A percentile compares a stretch with the other conserved stretches of the same genome.
These are phyloP conservation scores for Boechera retrofracta DNA, from an alignment of 345 rosid species.

Conservation along the genomic window DNA sequence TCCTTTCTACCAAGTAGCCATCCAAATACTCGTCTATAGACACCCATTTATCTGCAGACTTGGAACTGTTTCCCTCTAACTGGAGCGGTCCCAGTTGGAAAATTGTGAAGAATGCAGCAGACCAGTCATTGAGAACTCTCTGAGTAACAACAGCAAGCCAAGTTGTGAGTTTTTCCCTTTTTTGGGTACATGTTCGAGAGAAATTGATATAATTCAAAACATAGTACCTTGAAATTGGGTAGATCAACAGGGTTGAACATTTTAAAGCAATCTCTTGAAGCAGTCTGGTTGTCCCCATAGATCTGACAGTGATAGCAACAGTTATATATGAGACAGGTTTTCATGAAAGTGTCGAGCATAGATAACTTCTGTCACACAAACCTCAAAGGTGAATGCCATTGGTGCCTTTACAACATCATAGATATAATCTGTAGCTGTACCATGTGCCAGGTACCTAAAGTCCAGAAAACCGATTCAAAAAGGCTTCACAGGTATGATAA, in stretches of 20 bases:
- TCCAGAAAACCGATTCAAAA: conserved; percentile 3
- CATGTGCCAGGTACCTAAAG: conserved; percentile 93
- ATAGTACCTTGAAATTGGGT: conserved; percentile 73
- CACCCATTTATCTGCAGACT: conserved; percentile 64
- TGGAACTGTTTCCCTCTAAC: conserved; percentile 49
- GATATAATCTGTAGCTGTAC: conserved; percentile 98
- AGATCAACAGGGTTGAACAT: conserved; percentile 91
- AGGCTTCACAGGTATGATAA: not conserved
- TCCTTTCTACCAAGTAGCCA: conserved; percentile 86
- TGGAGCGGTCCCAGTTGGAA: conserved; percentile 66
- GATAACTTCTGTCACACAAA: conserved; percentile 45
- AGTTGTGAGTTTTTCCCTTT: not conserved
- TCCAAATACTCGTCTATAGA: conserved; percentile 94
- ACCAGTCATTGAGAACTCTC: conserved; percentile 92
- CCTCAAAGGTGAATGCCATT: conserved; percentile 99
- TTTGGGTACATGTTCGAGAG: not conserved
- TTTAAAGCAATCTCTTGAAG: conserved; percentile 85
- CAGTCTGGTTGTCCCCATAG: conserved; percentile 71
- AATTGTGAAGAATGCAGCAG: conserved; percentile 76
- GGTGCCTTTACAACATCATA: conserved; percentile 82
- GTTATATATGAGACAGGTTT: conserved; percentile 14
- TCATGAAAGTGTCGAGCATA: not conserved
- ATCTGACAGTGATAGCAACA: conserved; percentile 57
- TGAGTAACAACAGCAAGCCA: conserved; percentile 46
- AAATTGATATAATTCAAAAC: not conserved